These are phyloP conservation scores for Tylopilus intermedius DNA, from an alignment of 768 basidiomycete genomes.

Conservation along the genomic window DNA sequence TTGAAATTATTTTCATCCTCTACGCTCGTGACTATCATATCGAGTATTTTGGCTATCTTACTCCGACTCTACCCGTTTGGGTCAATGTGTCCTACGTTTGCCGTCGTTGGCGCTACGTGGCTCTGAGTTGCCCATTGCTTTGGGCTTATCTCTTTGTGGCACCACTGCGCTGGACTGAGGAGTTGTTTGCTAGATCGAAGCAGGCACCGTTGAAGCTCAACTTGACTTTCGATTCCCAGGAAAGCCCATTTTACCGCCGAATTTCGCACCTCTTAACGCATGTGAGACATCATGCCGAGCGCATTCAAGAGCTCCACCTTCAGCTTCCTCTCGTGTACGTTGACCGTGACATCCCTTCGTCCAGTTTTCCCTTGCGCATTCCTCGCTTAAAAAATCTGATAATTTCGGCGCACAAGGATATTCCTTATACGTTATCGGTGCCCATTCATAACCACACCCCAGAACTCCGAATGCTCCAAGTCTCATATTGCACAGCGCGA, in stretches of 20 bases:
- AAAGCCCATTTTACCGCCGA: too few relatives aligned
- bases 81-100: slow-evolving; percentile 12
- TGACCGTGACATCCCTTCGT: too few relatives aligned
- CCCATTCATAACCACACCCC: neutral
- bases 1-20: neutral
- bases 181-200: slow-evolving; percentile 44
- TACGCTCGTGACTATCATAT: neutral
- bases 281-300: neutral
- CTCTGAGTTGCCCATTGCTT: slow-evolving; percentile 35
- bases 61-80: neutral
- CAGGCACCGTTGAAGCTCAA: slow-evolving; percentile 26
- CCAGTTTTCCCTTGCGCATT: too few relatives aligned
- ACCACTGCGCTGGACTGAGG: slow-evolving; percentile 33
- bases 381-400: neutral
- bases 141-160: slow-evolving; percentile 35
- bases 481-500: neutral
- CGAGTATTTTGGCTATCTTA: neutral
- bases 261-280: neutral
- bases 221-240: neutral
- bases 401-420: too few relatives aligned
- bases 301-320: neutral
- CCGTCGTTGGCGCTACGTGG: slow-evolving; percentile 39
- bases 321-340: neutral
- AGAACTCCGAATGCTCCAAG: neutral
- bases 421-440: too few relatives aligned